phyloP scores from a whole-genome alignment of 352 stramenopile genomes.

The Globisporangium splendens region DNA sequence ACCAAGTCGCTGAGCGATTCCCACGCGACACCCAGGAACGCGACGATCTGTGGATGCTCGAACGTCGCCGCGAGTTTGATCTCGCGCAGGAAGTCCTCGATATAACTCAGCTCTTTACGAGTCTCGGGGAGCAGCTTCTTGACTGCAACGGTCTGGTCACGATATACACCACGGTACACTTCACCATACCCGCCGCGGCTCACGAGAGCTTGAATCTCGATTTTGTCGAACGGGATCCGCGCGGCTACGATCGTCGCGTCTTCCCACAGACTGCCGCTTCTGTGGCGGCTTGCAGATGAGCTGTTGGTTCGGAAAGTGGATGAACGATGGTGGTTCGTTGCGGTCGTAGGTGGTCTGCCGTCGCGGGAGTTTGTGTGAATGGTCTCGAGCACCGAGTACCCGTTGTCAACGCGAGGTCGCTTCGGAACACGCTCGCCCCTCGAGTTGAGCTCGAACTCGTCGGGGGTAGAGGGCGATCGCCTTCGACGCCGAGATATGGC shows the following conservation, averaged over 20 bases:
- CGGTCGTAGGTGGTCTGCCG: constrained; percentile 8
- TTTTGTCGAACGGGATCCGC: constrained; percentile 33
- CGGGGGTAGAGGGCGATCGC: too few relatives aligned
- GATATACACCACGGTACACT: constrained; percentile 33
- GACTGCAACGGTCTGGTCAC: constrained; percentile 29
- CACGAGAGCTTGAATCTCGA: constrained; percentile 29
- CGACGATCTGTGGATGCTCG: constrained; percentile 48
- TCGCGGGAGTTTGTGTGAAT: not conserved
- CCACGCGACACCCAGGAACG: constrained; percentile 54
- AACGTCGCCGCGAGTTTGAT: constrained; percentile 38
- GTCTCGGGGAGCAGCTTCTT: constrained; percentile 40
- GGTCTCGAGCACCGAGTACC: constrained; percentile 9
- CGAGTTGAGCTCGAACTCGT: too few relatives aligned
- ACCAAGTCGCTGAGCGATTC: constrained; percentile 43
- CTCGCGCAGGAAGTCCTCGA: constrained; percentile 36
- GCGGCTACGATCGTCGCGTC: constrained; percentile 32
- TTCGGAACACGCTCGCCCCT: too few relatives aligned
- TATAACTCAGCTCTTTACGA: constrained; percentile 33
- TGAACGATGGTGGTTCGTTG: too few relatives aligned
- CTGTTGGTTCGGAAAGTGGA: too few relatives aligned
- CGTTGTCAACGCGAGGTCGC: not conserved
- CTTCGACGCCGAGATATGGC: constrained; percentile 4
- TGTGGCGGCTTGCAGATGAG: not conserved
- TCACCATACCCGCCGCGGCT: constrained; percentile 33
- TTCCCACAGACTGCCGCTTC: constrained; percentile 24